A percentile compares a stretch with the other conserved stretches of the same genome.
phyloP scores from a whole-genome alignment of 768 basidiomycete genomes.

The Gymnopilus junonius region DNA sequence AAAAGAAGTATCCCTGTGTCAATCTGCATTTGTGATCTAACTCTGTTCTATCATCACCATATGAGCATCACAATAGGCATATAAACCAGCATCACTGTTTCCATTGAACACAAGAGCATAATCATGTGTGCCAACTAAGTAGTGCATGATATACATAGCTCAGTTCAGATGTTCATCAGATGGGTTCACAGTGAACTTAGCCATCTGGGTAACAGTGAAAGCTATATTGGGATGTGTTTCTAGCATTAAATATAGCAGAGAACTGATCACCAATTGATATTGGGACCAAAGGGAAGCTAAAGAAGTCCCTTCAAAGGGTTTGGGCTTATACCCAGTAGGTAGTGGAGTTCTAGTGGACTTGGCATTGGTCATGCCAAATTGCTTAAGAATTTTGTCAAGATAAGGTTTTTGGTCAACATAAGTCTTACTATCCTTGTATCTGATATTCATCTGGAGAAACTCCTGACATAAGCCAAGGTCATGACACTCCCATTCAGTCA shows the following conservation, averaged over 20 bases:
- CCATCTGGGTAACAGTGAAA: no score
- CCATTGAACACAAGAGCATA: conserved; percentile 24
- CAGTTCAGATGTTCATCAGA: conserved; percentile 43
- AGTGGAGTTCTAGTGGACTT: not conserved
- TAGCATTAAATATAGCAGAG: no score
- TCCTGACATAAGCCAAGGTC: conserved; percentile 21
- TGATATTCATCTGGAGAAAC: conserved; percentile 23
- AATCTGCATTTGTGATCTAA: not conserved
- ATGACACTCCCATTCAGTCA: conserved; percentile 29
- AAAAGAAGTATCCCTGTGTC: not conserved
- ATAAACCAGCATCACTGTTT: conserved; percentile 20
- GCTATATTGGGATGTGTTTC: no score
- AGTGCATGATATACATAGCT: conserved; percentile 38
- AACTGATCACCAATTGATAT: no score
- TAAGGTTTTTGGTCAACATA: conserved; percentile 23
- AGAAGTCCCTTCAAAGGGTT: conserved; percentile 8
- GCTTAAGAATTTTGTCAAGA: conserved; percentile 10
- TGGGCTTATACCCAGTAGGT: not conserved
- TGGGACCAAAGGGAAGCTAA: no score
- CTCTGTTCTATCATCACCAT: conserved; percentile 16
- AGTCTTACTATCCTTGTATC: not conserved
- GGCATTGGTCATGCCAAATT: conserved; percentile 9
- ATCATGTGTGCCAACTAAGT: conserved; percentile 31
- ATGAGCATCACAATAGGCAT: conserved; percentile 24
- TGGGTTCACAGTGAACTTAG: no score